Evolutionary conservation across 176 grass and related monocot genomes (phyloP), one percentile per base, ranked within the genome.

Genomic region (Ensete glaucum): DNA sequence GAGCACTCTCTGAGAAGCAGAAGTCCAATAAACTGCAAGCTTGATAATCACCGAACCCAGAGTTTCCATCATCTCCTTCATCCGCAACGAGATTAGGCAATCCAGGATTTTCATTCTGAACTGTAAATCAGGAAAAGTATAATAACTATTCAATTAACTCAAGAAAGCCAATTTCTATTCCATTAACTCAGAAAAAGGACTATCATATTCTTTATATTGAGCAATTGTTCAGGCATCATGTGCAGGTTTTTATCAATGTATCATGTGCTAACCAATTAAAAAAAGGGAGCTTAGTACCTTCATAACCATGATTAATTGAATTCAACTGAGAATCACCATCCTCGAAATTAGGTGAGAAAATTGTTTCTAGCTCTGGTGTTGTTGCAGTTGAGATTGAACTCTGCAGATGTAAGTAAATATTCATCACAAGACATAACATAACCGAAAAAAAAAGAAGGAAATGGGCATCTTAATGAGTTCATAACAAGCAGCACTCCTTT

Each of bases 1-100:
- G 87, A 74, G 86, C 77, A 50, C 82, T 86, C 81, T 95, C 91
- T 67, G 88, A 84, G 59, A 86, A 71, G 73, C 89, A 92, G 70
- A 95, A 89, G 72, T 92, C 86, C 67, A 88, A 71, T 79, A 95
- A 82, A 87, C 86, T 80, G 86, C 84, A 92, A 77, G 84, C 80
- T 83, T 99, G 88, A 57, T 86, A 85, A 78, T 99, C 91, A 16
- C 66, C 76, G 53, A 76, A 54, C 29, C 48, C 19, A 85, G 69
- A 84, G 80, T 80, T 81, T 77, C 83, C 83, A 81, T 99, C 91
- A 88, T 88, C 84, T 76, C 82, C 72, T 27, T 84, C 85, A 64
- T 86, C 88, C 78, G 86, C 76, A 83, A 93, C 82, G 73, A 97
- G 82, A 83, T 90, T 82, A 78, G 89, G 83, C 67, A 89, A 81